These are phyloP conservation scores for Kodamaea nitidulidarum DNA, from an alignment of 805 yeast genomes.

Conservation along the genomic window DNA sequence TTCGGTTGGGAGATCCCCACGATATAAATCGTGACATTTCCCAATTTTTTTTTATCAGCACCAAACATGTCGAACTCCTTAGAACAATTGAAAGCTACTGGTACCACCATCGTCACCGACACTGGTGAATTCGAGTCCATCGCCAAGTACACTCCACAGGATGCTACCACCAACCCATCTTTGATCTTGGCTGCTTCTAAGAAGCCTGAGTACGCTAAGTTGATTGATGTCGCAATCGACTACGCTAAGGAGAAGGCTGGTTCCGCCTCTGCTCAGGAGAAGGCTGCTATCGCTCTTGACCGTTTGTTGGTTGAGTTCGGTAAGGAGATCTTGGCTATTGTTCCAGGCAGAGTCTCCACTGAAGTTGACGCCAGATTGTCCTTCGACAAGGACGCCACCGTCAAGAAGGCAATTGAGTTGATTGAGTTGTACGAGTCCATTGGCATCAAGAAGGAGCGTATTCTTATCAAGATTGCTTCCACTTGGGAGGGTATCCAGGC, in stretches of 20 bases:
- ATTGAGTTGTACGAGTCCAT: conserved; percentile 79
- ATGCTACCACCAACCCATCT: conserved; percentile 98
- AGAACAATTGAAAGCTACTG: conserved; percentile 90
- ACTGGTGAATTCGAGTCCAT: conserved; percentile 98
- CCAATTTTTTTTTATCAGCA: not conserved
- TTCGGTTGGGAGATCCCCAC: conserved; percentile 1
- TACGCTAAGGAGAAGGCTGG: conserved; percentile 70
- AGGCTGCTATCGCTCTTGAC: conserved; percentile 83
- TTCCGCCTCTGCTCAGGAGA: conserved; percentile 51
- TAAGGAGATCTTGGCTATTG: conserved; percentile 83
- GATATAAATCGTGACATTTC: not conserved
- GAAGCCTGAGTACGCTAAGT: conserved; percentile 81
- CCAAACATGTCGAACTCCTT: conserved; percentile 51
- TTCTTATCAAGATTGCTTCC: conserved; percentile 93
- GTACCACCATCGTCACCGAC: conserved; percentile 96
- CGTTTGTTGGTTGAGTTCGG: conserved; percentile 95
- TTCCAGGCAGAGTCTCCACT: conserved; percentile 98
- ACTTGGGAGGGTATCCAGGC: conserved; percentile 99
- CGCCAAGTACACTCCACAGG: conserved; percentile 98
- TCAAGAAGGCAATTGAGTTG: conserved; percentile 89
- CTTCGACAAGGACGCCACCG: conserved; percentile 89
- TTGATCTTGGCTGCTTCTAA: conserved; percentile 93
- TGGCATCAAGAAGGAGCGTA: conserved; percentile 86
- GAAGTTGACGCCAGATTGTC: conserved; percentile 99
- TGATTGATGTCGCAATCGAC: conserved; percentile 87